phyloP scores from a whole-genome alignment of 495 filamentous ascomycete genomes.

The Penicillium diatomitis region DNA sequence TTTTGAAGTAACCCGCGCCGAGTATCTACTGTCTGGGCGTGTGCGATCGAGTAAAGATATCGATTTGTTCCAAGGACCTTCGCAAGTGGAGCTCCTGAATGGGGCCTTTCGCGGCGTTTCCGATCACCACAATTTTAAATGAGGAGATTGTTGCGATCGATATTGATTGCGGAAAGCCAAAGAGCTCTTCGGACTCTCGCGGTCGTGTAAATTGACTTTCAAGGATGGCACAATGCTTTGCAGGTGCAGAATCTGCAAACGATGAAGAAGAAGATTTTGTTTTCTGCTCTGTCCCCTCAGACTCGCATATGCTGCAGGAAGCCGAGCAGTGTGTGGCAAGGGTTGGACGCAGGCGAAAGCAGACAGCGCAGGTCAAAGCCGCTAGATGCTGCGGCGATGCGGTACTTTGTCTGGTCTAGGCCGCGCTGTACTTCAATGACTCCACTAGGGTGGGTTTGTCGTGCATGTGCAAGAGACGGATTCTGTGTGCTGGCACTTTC shows the following conservation, averaged over 20 bases:
- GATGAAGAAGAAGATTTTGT: neutral
- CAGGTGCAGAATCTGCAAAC: neutral
- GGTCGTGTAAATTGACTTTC: too few relatives aligned
- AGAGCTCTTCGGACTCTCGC: too few relatives aligned
- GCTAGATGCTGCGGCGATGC: constrained; percentile 25
- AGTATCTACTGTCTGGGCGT: too few relatives aligned
- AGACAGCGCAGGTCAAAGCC: constrained; percentile 1
- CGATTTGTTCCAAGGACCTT: too few relatives aligned
- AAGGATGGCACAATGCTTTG: too few relatives aligned
- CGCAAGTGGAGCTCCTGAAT: neutral
- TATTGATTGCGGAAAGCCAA: neutral
- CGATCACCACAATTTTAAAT: neutral
- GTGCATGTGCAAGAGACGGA: constrained; percentile 6
- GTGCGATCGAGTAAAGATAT: too few relatives aligned
- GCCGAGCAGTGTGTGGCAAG: constrained; percentile 7
- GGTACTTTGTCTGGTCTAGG: constrained; percentile 22
- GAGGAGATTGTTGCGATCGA: neutral
- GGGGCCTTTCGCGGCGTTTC: neutral
- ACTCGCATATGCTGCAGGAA: constrained; percentile 11
- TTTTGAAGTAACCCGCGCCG: neutral
- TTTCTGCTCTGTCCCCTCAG: neutral
- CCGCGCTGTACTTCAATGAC: constrained; percentile 17
- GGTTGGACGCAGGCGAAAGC: constrained; percentile 13
- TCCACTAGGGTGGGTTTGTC: constrained; percentile 14
- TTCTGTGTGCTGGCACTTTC: too few relatives aligned